These are phyloP conservation scores for Scenedesmus sp. DNA, from an alignment of 163 green algal genomes.

Conservation along the genomic window DNA sequence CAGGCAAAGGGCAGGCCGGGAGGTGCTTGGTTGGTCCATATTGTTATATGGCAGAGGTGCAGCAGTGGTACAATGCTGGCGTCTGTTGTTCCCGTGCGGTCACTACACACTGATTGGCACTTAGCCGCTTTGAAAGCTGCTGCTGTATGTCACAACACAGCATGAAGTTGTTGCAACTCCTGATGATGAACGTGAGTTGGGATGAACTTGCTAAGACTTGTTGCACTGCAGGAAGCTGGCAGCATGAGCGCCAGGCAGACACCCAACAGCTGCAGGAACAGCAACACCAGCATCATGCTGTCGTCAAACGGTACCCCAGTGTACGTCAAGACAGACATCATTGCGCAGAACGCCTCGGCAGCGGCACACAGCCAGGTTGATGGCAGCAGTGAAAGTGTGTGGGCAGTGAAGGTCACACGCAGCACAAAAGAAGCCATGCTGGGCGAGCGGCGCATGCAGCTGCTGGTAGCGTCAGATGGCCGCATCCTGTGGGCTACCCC, in stretches of 20 bases:
- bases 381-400: background rate
- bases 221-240: constrained; percentile 52
- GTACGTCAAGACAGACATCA: constrained; percentile 51
- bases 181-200: no score
- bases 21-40: background rate
- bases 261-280: constrained; percentile 50
- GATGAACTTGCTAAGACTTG: background rate
- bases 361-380: background rate
- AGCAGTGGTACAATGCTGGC: background rate
- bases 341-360: background rate
- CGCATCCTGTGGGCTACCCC: constrained; percentile 40
- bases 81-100: background rate
- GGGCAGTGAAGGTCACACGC: constrained; percentile 33
- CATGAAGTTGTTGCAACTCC: no score
- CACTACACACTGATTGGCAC: background rate
- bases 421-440: background rate
- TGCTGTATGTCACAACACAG: no score
- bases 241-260: constrained; percentile 8
- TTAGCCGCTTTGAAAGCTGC: no score
- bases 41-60: no score
- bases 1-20: background rate
- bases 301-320: constrained; percentile 59
- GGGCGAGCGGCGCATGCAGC: constrained; percentile 58
- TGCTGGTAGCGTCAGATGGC: constrained; percentile 51
- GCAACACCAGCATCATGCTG: constrained; percentile 47